Evolutionary conservation across 2,329 filamentous ascomycete species (phyloP), one percentile per base, ranked within the genome.

Genomic region (Ceratocystis cacaofunesta): DNA sequence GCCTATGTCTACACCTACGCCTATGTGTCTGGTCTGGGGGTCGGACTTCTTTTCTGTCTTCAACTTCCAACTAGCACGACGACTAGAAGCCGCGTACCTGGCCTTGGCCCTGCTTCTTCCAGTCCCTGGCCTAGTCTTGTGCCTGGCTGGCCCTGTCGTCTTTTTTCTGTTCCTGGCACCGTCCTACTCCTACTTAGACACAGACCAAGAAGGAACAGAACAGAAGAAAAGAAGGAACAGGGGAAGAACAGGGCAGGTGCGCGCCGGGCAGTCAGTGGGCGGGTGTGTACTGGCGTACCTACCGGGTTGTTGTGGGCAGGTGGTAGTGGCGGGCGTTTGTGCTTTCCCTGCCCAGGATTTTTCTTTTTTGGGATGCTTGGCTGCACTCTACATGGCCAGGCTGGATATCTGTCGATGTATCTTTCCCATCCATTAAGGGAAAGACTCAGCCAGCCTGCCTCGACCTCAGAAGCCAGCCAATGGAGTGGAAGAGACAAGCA

Each of bases 201-300:
- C 62, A 62, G 36, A 44, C 60, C 30, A 62, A 36, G 36, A 62
- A 46, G 36, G 60, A 62, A 30, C 32, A 22, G 60, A 62, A 30
- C 32, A 30, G 36, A 48, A 62, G 12, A 28, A 62, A 28, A 28
- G 52, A 57, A 57, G 52, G 25, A 57, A 28, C 52, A 57, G 25
- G 52, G 32, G 52, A 57, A 57, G 52, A 30, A 57, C 8, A 57
- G 52, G 52, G 52, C 52, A 57, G 52, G 52, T 57, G 52, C 25
- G 22, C 25, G 7, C 22, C 25, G 52, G 52, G 52, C 52, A 50
- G 17, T 25, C n/a, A 22, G n/a, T 22, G 46, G 46, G 46, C 44
- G 44, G 44, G 44, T 48, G n/a, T 48, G 44, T 48, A 48, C 19
- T 19, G 15, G 19, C 19, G 44, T 48, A 48, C 17, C n/a, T 50